Percentiles rank a stretch among this genome's conserved stretches.
These are phyloP conservation scores for Barnettozyma siamensis DNA, from an alignment of 805 yeast genomes.

Conservation along the genomic window DNA sequence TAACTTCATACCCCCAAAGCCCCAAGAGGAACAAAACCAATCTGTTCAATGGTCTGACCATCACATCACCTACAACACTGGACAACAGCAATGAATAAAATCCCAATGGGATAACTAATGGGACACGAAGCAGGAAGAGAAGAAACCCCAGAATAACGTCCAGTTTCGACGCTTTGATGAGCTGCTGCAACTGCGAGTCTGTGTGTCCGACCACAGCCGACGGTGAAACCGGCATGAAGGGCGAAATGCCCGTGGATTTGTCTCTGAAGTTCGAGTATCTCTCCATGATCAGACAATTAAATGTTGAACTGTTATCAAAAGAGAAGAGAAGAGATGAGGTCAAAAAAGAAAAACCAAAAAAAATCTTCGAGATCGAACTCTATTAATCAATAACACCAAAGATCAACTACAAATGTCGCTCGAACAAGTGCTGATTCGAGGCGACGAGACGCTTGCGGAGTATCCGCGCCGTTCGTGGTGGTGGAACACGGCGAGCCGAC, in stretches of 20 bases:
- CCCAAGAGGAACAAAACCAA: slow-evolving; percentile 19
- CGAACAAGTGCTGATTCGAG: slow-evolving; percentile 61
- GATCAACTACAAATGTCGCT: slow-evolving; percentile 48
- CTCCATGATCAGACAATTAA: too few species aligned
- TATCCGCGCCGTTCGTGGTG: slow-evolving; percentile 52
- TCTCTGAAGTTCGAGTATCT: slow-evolving; percentile 82
- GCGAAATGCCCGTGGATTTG: slow-evolving; percentile 90
- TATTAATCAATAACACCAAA: background rate
- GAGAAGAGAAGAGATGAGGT: background rate
- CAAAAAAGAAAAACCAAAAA: background rate
- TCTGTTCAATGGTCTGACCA: slow-evolving; percentile 1
- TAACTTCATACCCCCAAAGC: slow-evolving; percentile 11
- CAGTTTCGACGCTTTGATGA: slow-evolving; percentile 6
- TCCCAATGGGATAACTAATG: slow-evolving; percentile 21
- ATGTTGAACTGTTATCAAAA: too few species aligned
- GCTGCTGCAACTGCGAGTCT: slow-evolving; percentile 3
- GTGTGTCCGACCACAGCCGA: slow-evolving; percentile 18
- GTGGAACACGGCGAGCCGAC: slow-evolving; percentile 67
- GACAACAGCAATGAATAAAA: slow-evolving; percentile 19
- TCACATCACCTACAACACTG: background rate
- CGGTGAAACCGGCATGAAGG: slow-evolving; percentile 59
- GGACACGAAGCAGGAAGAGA: slow-evolving; percentile 19
- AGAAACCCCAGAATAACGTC: slow-evolving; percentile 15
- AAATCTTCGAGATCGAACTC: background rate
- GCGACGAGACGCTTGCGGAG: slow-evolving; percentile 60